Conservation (phyloP, 768 basidiomycete species). For the Calocera cornea region DNA sequence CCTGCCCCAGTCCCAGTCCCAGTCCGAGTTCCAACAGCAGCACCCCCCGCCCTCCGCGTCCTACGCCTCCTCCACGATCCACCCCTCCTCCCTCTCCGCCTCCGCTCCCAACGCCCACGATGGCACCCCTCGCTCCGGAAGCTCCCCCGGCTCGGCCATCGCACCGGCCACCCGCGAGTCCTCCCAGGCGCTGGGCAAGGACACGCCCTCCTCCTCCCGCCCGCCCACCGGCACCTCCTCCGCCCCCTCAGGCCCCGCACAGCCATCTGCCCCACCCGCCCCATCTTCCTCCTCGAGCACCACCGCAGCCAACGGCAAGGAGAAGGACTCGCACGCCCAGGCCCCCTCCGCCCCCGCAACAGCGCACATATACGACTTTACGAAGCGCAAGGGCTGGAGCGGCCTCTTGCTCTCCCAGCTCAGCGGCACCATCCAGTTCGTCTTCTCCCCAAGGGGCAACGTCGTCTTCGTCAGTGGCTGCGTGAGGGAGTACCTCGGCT, state of each 20-base stretch:
- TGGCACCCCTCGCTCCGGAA: neutral
- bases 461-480: constrained; percentile 58
- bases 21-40: neutral
- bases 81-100: neutral
- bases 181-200: too few species aligned
- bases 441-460: constrained; percentile 48
- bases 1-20: neutral
- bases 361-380: constrained; percentile 50
- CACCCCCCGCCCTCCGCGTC: neutral
- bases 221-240: too few species aligned
- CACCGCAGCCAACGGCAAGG: neutral
- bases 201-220: too few species aligned
- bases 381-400: constrained; percentile 75
- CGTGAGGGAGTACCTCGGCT: constrained; percentile 60
- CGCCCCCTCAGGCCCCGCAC: neutral
- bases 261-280: neutral
- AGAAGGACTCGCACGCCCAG: neutral
- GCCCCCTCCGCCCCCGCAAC: neutral
- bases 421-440: constrained; percentile 54
- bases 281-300: neutral
- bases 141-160: neutral
- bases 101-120: neutral
- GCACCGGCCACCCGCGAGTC: neutral
- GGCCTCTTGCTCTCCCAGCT: constrained; percentile 66
- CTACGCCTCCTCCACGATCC: neutral